Percentiles rank a stretch among this genome's conserved stretches.
phyloP scores from a whole-genome alignment of 768 basidiomycete species.

The Lanmaoa pseudosensibilis region DNA sequence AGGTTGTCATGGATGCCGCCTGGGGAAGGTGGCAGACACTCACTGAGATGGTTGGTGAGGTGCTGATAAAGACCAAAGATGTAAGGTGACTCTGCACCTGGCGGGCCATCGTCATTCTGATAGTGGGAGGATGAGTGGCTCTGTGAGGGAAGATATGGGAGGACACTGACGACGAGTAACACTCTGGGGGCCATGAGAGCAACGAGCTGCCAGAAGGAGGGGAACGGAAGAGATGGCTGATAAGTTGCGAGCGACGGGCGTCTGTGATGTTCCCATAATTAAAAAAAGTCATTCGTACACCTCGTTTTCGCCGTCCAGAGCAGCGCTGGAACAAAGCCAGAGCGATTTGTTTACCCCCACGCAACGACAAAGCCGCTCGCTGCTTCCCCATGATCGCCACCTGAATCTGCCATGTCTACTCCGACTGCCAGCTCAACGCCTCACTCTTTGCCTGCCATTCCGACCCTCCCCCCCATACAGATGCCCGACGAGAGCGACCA shows the following conservation, averaged over 20 bases:
- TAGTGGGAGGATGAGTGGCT: neutral
- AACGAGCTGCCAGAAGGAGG: neutral
- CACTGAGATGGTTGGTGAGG: slow-evolving; percentile 61
- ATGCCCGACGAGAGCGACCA: slow-evolving; percentile 37
- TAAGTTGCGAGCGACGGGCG: slow-evolving; percentile 11
- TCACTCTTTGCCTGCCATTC: slow-evolving; percentile 37
- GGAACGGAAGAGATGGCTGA: neutral
- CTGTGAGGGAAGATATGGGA: neutral
- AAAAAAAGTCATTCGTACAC: slow-evolving; percentile 6
- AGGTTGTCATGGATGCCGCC: slow-evolving; percentile 4
- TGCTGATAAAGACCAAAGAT: slow-evolving; percentile 68
- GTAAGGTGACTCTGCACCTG: slow-evolving; percentile 69
- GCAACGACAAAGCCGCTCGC: slow-evolving; percentile 8
- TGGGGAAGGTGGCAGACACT: slow-evolving; percentile 9
- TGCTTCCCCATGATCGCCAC: slow-evolving; percentile 13
- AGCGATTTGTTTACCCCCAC: neutral
- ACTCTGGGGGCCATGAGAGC: slow-evolving; percentile 30
- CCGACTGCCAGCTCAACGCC: slow-evolving; percentile 16
- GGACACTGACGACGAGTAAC: slow-evolving; percentile 43
- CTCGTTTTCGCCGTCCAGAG: slow-evolving; percentile 10
- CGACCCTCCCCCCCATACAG: slow-evolving; percentile 45
- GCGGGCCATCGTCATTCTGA: slow-evolving; percentile 87
- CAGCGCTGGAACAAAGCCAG: neutral
- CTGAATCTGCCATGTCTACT: slow-evolving; percentile 24
- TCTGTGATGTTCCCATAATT: slow-evolving; percentile 25